Evolutionary conservation across 495 filamentous ascomycete species (phyloP).

Genomic region (Hypoxylon rickii): DNA sequence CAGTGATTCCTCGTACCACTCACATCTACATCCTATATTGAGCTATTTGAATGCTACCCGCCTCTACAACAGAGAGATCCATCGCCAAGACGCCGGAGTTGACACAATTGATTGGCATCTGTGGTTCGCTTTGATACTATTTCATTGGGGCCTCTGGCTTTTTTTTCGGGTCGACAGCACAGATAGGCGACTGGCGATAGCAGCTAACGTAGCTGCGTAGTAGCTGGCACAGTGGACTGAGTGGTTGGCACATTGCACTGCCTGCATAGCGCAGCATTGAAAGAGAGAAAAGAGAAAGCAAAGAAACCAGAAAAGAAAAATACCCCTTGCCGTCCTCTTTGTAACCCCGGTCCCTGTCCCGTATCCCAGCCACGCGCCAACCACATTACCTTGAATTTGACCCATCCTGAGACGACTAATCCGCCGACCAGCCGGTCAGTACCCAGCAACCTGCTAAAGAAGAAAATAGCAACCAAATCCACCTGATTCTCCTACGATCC

Average conservation of each 20-base stretch:
- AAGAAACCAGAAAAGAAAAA: slow-evolving; percentile 1
- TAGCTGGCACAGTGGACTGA: no score
- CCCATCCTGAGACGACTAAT: slow-evolving; percentile 35
- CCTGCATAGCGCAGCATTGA: no score
- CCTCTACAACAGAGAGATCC: slow-evolving; percentile 17
- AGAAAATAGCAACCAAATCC: slow-evolving; percentile 43
- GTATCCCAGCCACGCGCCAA: slow-evolving; percentile 32
- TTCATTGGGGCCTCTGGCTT: slow-evolving; percentile 20
- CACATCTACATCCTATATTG: slow-evolving; percentile 5
- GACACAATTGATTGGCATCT: slow-evolving; percentile 24
- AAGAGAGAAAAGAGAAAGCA: no score
- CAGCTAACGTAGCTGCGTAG: slow-evolving; percentile 34
- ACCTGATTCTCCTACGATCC: background rate
- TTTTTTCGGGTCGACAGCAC: background rate
- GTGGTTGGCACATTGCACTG: no score
- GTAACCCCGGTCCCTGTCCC: slow-evolving; percentile 16
- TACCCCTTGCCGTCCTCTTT: slow-evolving; percentile 10
- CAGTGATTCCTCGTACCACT: slow-evolving; percentile 18
- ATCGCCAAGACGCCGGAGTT: slow-evolving; percentile 34
- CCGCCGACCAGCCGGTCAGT: slow-evolving; percentile 9
- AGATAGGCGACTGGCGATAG: slow-evolving; percentile 11
- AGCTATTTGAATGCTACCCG: slow-evolving; percentile 16
- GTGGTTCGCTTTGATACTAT: slow-evolving; percentile 16
- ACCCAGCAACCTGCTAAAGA: slow-evolving; percentile 30
- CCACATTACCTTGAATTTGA: slow-evolving; percentile 27